Conservation (phyloP, 768 basidiomycete genomes). For the Tricholoma matsutake region DNA sequence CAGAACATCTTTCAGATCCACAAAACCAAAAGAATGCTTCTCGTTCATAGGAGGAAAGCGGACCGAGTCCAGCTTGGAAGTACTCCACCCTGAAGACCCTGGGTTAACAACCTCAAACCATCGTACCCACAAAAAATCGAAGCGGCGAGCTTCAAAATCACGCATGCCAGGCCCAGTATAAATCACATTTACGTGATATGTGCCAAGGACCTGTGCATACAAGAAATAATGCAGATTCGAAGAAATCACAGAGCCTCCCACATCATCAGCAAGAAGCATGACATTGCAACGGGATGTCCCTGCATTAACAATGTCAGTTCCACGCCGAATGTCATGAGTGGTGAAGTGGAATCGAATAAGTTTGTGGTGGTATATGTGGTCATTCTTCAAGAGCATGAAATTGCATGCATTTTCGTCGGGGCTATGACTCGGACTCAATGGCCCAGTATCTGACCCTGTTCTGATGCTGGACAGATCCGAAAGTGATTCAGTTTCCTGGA, state of each 20-base stretch:
- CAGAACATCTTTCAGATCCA: too few relatives aligned
- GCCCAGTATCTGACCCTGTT: too few relatives aligned
- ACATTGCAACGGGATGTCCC: not conserved
- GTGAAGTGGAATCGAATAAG: conserved; percentile 29
- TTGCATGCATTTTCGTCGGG: too few relatives aligned
- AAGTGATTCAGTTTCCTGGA: too few relatives aligned
- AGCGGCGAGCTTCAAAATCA: not conserved
- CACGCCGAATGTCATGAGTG: conserved; percentile 2
- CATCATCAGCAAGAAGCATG: not conserved
- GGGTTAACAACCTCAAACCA: not conserved
- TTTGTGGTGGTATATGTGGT: too few relatives aligned
- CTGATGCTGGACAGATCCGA: too few relatives aligned
- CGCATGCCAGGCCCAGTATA: too few relatives aligned
- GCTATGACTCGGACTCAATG: too few relatives aligned
- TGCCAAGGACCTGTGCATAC: not conserved
- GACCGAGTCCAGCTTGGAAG: conserved; percentile 26
- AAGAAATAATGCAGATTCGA: not conserved
- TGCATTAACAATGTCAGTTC: not conserved
- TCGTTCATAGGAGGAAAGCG: conserved; percentile 16
- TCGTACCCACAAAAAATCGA: too few relatives aligned
- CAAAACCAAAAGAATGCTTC: conserved; percentile 8
- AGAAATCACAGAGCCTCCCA: not conserved
- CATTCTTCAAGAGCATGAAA: too few relatives aligned
- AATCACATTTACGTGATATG: not conserved
- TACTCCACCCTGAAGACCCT: too few relatives aligned